Conservation (phyloP, 441 rosid species). For the Adansonia grandidieri region DNA sequence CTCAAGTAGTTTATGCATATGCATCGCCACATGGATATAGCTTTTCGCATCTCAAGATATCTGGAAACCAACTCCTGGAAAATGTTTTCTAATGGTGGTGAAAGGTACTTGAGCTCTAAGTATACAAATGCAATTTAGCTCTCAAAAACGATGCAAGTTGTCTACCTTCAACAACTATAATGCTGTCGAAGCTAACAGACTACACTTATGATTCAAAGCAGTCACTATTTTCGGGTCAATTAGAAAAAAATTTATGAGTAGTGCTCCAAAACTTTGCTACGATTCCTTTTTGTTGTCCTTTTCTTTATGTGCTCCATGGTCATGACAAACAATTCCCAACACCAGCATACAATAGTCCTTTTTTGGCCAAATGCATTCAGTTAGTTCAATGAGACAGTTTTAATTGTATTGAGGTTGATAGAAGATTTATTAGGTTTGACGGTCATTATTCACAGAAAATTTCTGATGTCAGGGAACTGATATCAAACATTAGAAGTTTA, state of each 20-base stretch:
- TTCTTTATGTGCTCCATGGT: neutral
- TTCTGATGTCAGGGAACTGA: too few species aligned
- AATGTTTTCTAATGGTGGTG: too few species aligned
- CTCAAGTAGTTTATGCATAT: neutral
- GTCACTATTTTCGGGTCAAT: neutral
- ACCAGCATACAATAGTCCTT: neutral
- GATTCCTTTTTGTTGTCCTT: neutral
- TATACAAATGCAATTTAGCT: neutral
- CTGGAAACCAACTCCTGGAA: neutral
- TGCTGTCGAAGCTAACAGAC: neutral
- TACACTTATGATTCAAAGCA: neutral
- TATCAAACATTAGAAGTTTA: too few species aligned
- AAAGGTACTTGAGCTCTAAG: neutral
- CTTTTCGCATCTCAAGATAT: neutral
- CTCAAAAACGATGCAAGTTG: neutral
- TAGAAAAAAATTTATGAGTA: neutral
- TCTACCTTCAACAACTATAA: neutral
- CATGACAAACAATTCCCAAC: neutral
- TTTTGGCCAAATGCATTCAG: neutral
- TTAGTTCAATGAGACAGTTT: neutral
- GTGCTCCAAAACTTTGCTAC: neutral
- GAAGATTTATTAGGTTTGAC: neutral
- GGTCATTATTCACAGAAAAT: too few species aligned
- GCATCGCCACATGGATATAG: neutral
- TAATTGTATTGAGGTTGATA: neutral